Base-by-base conservation (phyloP, 2,329 filamentous ascomycete genomes). In the Aschersonia sp. region DNA sequence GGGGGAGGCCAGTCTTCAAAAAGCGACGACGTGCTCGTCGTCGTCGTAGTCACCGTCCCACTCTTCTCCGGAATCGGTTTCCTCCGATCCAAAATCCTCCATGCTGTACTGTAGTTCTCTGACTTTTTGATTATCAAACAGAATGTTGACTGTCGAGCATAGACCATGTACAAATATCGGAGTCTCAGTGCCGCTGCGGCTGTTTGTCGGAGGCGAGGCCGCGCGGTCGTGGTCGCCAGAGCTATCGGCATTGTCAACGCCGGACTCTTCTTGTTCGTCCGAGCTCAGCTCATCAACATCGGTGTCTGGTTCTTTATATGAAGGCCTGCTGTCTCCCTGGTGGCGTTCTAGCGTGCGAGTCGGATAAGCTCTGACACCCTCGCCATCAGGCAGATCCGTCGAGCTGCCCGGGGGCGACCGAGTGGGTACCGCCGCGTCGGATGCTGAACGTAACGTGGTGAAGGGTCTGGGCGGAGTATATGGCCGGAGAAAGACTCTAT, bases 71-170 rank as follows among this genome's bases (percentile, higher is more conserved):
- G 67, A 69, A 39, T 77, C 71, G 37, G 77, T 73, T 48, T 76
- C 72, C 4, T 70, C 71, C 4, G 69, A 64, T 62, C 84, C 63
- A 11, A 90, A 89, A 58, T 90, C 84, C 1, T 74, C 77, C 69
- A 87, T 85, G 29, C 73, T 73, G 52, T 74, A 85, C 51, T 83
- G 79, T 30, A 74, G 66, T 63, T 87, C 84, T 2, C 72, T 72
- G 5, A 81, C 79, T 50, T 86, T 81, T 58, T 85, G 76, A 59
- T 89, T 89, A 62, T 89, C 85, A 53, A 89, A 81, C 43, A 77
- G 68, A 42, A 89, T 73, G 50, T 84, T 76, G 14, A 89, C 83
- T 5, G 79, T 70, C 41, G 80, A 72, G 56, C 84, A 90, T 53
- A 82, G 70, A 1, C 83, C 83, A 51, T 89, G 84, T 30, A 82